A percentile compares a stretch with the other conserved stretches of the same genome.
phyloP scores from a whole-genome alignment of 2,329 filamentous ascomycete species.

The Xylaria sp. region DNA sequence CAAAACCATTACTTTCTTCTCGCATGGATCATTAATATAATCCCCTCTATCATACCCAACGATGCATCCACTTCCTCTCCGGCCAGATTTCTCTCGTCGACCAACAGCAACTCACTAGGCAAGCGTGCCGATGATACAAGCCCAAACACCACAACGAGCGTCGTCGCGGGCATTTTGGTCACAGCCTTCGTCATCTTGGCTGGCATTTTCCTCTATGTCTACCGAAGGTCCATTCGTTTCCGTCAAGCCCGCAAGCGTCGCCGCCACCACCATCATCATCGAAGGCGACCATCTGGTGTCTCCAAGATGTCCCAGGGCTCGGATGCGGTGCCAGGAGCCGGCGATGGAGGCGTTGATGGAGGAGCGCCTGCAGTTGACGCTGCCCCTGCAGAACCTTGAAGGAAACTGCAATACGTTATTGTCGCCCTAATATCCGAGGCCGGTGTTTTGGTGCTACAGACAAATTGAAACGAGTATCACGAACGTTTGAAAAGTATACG shows the following conservation, averaged over 20 bases:
- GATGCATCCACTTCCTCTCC: conserved; percentile 8
- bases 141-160: conserved; percentile 36
- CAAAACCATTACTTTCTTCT: conserved; percentile 7
- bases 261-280: conserved; percentile 31
- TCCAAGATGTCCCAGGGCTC: conserved; percentile 38
- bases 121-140: conserved; percentile 23
- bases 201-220: conserved; percentile 34
- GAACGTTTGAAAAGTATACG: conserved; percentile 1
- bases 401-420: background rate
- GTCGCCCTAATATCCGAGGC: background rate
- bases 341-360: conserved; percentile 12
- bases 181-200: conserved; percentile 33
- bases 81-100: background rate
- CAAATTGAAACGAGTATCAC: conserved; percentile 2
- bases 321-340: conserved; percentile 16
- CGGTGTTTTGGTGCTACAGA: background rate
- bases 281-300: conserved; percentile 29
- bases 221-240: conserved; percentile 33
- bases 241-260: conserved; percentile 28
- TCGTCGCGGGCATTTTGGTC: conserved; percentile 39
- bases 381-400: conserved; percentile 20
- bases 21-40: conserved; percentile 19
- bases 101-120: conserved; percentile 12
- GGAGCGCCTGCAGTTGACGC: conserved; percentile 18
- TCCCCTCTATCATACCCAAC: conserved; percentile 11